These are phyloP conservation scores for Eucalyptus melliodora DNA, from an alignment of 345 rosid genomes.

Conservation along the genomic window DNA sequence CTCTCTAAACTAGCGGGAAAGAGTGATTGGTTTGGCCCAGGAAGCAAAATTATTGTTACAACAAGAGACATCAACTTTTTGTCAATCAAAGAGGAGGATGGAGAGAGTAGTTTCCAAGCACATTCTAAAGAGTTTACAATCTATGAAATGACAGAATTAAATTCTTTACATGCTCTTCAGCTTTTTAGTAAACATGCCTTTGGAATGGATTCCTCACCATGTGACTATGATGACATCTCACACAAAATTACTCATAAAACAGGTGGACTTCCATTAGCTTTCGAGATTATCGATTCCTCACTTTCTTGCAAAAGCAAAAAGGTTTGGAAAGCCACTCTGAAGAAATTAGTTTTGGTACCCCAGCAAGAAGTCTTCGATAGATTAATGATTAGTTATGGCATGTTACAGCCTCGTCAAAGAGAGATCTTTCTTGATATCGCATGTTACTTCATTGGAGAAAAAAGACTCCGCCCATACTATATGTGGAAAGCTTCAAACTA, in stretches of 20 bases:
- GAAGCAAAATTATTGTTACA: neutral
- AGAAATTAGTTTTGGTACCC: neutral
- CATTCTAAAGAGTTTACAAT: neutral
- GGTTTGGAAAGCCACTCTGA: neutral
- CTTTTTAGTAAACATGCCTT: neutral
- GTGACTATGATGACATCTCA: neutral
- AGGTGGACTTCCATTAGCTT: neutral
- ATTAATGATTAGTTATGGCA: neutral
- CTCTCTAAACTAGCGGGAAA: neutral
- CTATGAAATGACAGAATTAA: neutral
- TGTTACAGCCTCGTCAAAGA: neutral
- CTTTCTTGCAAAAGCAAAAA: neutral
- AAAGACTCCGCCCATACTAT: neutral
- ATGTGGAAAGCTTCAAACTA: neutral
- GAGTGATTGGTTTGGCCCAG: neutral
- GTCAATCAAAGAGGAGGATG: neutral
- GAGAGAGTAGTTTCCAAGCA: neutral
- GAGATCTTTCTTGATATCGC: neutral
- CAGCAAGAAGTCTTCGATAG: neutral
- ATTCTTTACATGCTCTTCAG: neutral
- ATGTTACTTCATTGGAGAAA: neutral
- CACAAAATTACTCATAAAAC: neutral
- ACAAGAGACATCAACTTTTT: neutral
- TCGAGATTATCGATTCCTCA: neutral
- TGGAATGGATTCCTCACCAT: neutral